These are phyloP conservation scores for Suaeda aralocaspica DNA, from an alignment of 148 eudicot species.

Conservation along the genomic window DNA sequence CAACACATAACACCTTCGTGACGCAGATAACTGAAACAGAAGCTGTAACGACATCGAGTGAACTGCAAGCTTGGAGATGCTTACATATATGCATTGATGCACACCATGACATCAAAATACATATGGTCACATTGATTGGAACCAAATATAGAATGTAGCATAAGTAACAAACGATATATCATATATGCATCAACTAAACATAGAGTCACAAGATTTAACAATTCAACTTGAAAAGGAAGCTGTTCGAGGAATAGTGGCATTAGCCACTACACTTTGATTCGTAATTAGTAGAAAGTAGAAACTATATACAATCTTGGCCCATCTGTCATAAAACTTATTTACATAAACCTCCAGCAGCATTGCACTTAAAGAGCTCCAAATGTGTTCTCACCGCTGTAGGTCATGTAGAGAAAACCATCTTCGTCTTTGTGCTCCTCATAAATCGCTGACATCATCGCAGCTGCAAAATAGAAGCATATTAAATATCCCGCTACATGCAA, in stretches of 20 bases:
- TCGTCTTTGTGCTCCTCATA: slow-evolving; percentile 95
- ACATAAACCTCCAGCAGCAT: slow-evolving; percentile 25
- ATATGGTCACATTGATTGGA: neutral
- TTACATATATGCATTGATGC: neutral
- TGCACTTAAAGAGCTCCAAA: slow-evolving; percentile 47
- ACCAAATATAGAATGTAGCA: neutral
- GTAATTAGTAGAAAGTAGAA: slow-evolving; percentile 19
- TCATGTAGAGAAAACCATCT: slow-evolving; percentile 97
- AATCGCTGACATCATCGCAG: slow-evolving; percentile 97
- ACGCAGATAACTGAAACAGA: neutral
- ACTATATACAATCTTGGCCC: slow-evolving; percentile 26
- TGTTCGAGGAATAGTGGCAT: slow-evolving; percentile 16
- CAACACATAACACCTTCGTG: neutral
- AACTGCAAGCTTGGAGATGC: neutral
- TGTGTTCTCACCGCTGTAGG: slow-evolving; percentile 97
- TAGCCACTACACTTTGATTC: slow-evolving; percentile 12
- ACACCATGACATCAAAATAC: neutral
- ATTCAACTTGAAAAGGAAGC: slow-evolving; percentile 9
- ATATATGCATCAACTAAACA: slow-evolving; percentile 5
- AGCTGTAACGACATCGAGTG: neutral
- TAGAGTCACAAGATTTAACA: slow-evolving; percentile 3
- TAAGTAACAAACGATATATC: neutral
- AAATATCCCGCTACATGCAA: neutral
- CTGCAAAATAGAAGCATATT: slow-evolving; percentile 28
- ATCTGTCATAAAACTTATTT: slow-evolving; percentile 31